These are phyloP conservation scores for Penicillium hesseltinei DNA, from an alignment of 2,329 filamentous ascomycete genomes.

Conservation along the genomic window DNA sequence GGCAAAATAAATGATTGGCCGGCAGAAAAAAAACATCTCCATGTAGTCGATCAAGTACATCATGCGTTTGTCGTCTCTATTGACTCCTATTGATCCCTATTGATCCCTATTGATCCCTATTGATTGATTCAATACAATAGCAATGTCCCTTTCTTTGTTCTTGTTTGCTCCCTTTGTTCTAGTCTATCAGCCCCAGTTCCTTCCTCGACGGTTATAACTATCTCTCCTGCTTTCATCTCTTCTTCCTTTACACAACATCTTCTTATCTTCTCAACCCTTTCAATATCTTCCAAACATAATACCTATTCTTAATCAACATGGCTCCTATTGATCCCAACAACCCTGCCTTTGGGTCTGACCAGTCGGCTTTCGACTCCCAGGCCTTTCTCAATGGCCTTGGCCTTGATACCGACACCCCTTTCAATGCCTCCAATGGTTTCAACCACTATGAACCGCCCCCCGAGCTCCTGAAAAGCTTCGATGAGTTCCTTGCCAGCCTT, in stretches of 20 bases:
- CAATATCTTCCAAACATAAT: neutral
- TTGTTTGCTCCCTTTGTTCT: neutral
- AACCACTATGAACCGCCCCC: no score
- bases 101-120: neutral
- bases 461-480: neutral
- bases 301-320: neutral
- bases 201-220: neutral
- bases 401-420: neutral
- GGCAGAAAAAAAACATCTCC: constrained; percentile 4
- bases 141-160: neutral
- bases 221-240: neutral
- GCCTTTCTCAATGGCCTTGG: neutral
- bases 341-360: neutral
- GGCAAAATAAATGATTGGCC: neutral
- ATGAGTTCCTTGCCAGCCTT: neutral
- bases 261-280: neutral
- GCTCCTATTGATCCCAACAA: neutral
- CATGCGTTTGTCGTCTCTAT: neutral
- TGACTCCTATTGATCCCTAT: neutral
- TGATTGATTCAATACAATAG: neutral
- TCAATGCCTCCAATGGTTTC: neutral
- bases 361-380: neutral
- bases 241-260: neutral
- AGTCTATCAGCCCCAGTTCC: neutral
- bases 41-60: neutral